Percentiles rank a stretch among this genome's conserved stretches.
These are phyloP conservation scores for Aspergillus neotritici DNA, from an alignment of 2,329 filamentous ascomycete genomes.

Conservation along the genomic window DNA sequence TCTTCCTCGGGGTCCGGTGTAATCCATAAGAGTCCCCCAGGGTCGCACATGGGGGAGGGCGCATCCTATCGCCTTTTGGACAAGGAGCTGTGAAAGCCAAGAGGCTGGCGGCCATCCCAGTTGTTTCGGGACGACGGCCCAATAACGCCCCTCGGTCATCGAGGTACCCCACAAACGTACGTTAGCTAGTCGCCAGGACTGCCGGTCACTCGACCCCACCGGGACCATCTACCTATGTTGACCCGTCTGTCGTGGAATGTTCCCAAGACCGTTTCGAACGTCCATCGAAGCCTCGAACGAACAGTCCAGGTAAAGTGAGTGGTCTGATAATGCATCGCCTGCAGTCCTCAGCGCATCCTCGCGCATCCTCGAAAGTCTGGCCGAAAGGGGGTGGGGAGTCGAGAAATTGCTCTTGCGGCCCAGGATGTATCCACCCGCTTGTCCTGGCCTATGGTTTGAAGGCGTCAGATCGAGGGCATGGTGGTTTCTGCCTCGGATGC, in stretches of 20 bases:
- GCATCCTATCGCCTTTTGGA: too few species aligned
- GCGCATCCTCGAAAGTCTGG: too few species aligned
- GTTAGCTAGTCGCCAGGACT: slow-evolving; percentile 4
- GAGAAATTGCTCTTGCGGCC: too few species aligned
- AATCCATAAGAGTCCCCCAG: slow-evolving; percentile 1
- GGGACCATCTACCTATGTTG: slow-evolving; percentile 8
- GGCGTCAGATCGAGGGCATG: too few species aligned
- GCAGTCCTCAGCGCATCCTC: too few species aligned
- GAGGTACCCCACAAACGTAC: slow-evolving; percentile 18
- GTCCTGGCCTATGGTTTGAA: too few species aligned
- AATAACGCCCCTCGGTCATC: slow-evolving; percentile 16
- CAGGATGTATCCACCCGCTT: too few species aligned
- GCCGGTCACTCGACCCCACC: neutral
- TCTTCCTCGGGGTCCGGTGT: neutral
- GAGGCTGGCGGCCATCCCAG: slow-evolving; percentile 13
- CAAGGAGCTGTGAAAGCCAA: slow-evolving; percentile 4
- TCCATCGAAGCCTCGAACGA: slow-evolving; percentile 17
- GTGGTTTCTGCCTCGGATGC: too few species aligned
- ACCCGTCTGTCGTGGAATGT: slow-evolving; percentile 9
- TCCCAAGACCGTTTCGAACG: slow-evolving; percentile 13
- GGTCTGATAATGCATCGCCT: slow-evolving; percentile 8
- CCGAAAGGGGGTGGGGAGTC: too few species aligned
- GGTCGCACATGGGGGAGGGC: too few species aligned
- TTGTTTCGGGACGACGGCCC: slow-evolving; percentile 21
- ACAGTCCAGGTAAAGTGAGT: slow-evolving; percentile 2